phyloP scores from a whole-genome alignment of 108 stramenopile species.

The Discostella pseudostelligera region DNA sequence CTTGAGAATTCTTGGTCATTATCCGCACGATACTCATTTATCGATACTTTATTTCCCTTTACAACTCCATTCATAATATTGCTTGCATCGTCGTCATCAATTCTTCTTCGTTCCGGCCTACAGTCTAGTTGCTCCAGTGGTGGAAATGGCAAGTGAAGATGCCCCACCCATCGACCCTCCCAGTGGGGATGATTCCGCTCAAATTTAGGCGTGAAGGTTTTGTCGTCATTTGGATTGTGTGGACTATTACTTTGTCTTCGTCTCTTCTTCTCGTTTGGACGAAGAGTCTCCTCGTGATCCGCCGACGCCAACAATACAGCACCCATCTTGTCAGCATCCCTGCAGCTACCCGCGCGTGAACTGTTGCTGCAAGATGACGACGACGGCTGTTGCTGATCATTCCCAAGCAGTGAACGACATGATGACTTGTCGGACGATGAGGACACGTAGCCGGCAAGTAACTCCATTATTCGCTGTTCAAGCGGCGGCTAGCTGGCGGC shows the following conservation, averaged over 20 bases:
- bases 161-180: conserved; percentile 44
- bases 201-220: conserved; percentile 8
- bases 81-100: neutral
- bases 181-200: conserved; percentile 38
- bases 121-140: conserved; percentile 13
- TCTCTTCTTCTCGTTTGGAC: neutral
- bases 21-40: neutral
- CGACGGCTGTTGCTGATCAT: neutral
- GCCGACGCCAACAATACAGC: too few relatives aligned
- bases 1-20: neutral
- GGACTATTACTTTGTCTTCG: too few relatives aligned
- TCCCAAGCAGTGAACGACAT: neutral
- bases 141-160: conserved; percentile 32
- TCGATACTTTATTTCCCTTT: neutral
- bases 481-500: too few relatives aligned
- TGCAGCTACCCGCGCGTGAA: too few relatives aligned
- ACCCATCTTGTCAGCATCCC: too few relatives aligned
- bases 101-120: neutral
- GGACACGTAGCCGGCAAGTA: neutral
- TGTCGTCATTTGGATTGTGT: neutral
- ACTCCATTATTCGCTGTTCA: neutral
- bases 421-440: neutral
- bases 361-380: too few relatives aligned
- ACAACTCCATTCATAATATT: neutral
- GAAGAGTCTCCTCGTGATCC: neutral